Conservation (phyloP, 2,329 filamentous ascomycete genomes). For the Coleophoma cylindrospora region DNA sequence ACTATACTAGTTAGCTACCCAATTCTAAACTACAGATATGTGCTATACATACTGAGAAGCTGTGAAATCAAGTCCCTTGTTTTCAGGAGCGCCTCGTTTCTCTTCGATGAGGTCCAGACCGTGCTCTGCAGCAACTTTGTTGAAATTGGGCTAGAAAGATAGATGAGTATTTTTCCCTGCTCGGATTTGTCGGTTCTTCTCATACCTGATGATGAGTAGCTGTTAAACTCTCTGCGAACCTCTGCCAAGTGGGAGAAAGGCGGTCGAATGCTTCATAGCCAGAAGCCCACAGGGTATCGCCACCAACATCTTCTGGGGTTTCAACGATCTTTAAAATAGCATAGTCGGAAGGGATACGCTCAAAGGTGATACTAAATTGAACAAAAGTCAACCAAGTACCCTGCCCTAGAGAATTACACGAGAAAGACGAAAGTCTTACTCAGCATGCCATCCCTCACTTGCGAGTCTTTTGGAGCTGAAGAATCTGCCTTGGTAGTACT, state of each 20-base stretch:
- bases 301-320: conserved; percentile 35
- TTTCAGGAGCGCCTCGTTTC: conserved; percentile 38
- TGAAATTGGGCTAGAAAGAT: conserved; percentile 11
- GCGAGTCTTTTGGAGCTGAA: conserved; percentile 42
- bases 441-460: conserved; percentile 44
- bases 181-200: too few species aligned
- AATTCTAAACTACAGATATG: not conserved
- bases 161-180: not conserved
- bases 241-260: conserved; percentile 6
- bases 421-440: conserved; percentile 22
- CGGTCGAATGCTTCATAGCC: conserved; percentile 21
- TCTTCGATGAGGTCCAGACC: conserved; percentile 33
- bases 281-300: conserved; percentile 43
- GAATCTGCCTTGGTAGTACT: conserved; percentile 39
- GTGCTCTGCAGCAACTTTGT: conserved; percentile 11
- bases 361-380: conserved; percentile 37
- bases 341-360: conserved; percentile 46
- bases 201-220: conserved; percentile 12
- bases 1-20: conserved; percentile 3
- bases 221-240: conserved; percentile 10
- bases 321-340: conserved; percentile 44
- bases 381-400: too few species aligned
- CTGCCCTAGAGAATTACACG: conserved; percentile 27
- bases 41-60: conserved; percentile 34
- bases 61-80: conserved; percentile 14